Conservation (phyloP, 192 early-diverging fungal species). For the Coemansia asiatica region DNA sequence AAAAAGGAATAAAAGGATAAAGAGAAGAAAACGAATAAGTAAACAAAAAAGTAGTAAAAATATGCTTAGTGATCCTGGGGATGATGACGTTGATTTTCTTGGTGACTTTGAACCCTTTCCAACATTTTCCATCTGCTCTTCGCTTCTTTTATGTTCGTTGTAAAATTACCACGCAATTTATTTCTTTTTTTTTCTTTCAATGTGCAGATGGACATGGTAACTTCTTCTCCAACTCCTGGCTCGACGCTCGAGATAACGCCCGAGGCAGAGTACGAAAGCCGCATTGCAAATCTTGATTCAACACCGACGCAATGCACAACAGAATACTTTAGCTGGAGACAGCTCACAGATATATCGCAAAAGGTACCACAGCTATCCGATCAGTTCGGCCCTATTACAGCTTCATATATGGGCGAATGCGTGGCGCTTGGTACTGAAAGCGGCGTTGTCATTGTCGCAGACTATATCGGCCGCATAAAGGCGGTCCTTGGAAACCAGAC, state of each 20-base stretch:
- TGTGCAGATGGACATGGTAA: constrained; percentile 28
- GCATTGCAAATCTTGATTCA: constrained; percentile 47
- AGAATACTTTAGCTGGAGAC: constrained; percentile 51
- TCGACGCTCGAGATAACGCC: constrained; percentile 35
- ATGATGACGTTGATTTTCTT: too few relatives aligned
- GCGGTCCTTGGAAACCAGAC: constrained; percentile 18
- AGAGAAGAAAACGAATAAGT: too few relatives aligned
- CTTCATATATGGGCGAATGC: constrained; percentile 39
- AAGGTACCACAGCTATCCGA: constrained; percentile 31
- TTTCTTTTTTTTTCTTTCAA: neutral
- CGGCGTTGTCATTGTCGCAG: constrained; percentile 31
- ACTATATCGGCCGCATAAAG: constrained; percentile 49
- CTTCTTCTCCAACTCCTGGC: constrained; percentile 28
- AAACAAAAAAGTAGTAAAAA: neutral
- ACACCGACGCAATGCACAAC: constrained; percentile 37
- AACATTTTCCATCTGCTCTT: too few relatives aligned
- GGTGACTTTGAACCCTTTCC: too few relatives aligned
- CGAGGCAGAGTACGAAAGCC: constrained; percentile 50
- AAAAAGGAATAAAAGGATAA: too few relatives aligned
- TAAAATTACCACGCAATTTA: neutral
- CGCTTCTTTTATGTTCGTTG: neutral
- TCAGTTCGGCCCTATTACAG: constrained; percentile 35
- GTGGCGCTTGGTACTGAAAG: constrained; percentile 44
- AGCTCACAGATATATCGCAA: constrained; percentile 38
- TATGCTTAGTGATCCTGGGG: neutral